Conservation (phyloP, 768 basidiomycete genomes). For the Symmetrospora coprosmae region DNA sequence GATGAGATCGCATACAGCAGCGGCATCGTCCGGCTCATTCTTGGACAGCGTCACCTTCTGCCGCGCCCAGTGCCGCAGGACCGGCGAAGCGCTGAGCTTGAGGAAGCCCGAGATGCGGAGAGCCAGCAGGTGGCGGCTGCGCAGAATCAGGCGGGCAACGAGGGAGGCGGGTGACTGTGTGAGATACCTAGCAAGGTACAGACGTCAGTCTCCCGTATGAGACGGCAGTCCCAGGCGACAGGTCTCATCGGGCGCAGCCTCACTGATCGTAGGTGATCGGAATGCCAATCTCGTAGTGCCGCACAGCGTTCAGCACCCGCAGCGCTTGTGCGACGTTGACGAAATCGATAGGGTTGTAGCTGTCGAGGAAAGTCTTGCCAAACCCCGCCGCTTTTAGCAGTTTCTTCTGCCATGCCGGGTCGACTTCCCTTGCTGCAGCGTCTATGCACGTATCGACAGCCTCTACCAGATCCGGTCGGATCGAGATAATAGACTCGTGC, state of each 20-base stretch:
- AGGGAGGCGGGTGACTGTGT: constrained; percentile 66
- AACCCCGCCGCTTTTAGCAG: constrained; percentile 90
- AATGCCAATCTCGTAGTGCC: constrained; percentile 81
- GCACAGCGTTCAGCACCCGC: constrained; percentile 83
- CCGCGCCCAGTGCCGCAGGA: constrained; percentile 89
- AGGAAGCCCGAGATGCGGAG: constrained; percentile 77
- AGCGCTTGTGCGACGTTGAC: constrained; percentile 81
- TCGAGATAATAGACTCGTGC: constrained; percentile 77
- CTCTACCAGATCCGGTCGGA: constrained; percentile 65
- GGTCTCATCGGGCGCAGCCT: background rate
- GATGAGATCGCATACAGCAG: constrained; percentile 62
- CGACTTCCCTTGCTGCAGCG: constrained; percentile 83
- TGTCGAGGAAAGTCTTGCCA: constrained; percentile 80
- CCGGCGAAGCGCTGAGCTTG: constrained; percentile 64
- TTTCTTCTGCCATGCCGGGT: constrained; percentile 72
- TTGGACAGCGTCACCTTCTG: constrained; percentile 63
- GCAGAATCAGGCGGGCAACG: constrained; percentile 64
- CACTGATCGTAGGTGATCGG: constrained; percentile 84
- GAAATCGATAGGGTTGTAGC: constrained; percentile 82
- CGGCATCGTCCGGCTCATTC: constrained; percentile 52
- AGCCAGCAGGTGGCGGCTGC: constrained; percentile 80
- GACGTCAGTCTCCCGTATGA: constrained; percentile 1
- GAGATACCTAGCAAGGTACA: constrained; percentile 49
- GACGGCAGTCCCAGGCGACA: background rate
- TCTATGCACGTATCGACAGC: constrained; percentile 88